phyloP scores from a whole-genome alignment of 202 grass and related monocot genomes.

The Dendrocalamus latiflorus region DNA sequence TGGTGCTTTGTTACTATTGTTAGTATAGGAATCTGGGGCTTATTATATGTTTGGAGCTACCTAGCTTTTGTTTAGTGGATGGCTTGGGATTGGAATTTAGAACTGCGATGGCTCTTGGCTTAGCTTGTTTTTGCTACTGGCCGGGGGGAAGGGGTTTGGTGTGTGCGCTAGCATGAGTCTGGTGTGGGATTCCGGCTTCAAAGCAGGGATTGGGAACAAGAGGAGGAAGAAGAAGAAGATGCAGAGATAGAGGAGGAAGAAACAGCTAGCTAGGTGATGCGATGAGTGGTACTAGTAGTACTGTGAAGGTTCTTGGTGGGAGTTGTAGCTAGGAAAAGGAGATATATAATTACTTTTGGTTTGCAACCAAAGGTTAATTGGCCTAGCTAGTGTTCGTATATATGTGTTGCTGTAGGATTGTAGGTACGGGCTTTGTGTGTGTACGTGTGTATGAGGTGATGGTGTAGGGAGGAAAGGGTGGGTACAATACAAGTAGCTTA shows the following conservation, averaged over 20 bases:
- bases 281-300: conserved; percentile 25
- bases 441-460: not conserved
- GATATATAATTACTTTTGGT: conserved; percentile 36
- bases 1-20: conserved; percentile 16
- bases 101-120: not conserved
- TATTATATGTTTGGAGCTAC: conserved; percentile 1
- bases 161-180: not conserved
- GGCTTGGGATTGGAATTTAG: conserved; percentile 26
- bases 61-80: not conserved
- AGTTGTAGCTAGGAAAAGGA: conserved; percentile 19
- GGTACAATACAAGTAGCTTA: conserved; percentile 43
- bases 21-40: conserved; percentile 29
- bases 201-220: not conserved
- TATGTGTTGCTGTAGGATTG: no score
- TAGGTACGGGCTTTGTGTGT: no score
- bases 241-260: not conserved
- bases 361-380: conserved; percentile 38
- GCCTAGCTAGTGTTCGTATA: not conserved
- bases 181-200: not conserved
- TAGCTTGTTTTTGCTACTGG: not conserved
- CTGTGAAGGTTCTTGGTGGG: conserved; percentile 56
- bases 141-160: not conserved
- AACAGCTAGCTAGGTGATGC: not conserved
- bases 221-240: not conserved
- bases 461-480: not conserved